phyloP scores from a whole-genome alignment of 345 rosid genomes.

The Cochlearia excelsa region DNA sequence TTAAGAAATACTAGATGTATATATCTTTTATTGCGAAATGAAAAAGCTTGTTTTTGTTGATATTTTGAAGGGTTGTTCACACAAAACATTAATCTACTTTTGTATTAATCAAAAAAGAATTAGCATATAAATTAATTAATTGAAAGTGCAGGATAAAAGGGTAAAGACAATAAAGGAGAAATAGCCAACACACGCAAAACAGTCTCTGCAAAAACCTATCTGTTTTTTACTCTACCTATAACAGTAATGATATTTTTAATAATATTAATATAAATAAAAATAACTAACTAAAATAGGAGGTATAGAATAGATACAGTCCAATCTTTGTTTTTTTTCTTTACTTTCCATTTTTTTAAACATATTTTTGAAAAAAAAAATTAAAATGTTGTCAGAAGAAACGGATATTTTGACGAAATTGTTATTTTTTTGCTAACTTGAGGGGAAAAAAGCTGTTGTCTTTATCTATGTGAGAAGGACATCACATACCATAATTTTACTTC shows the following conservation, averaged over 20 bases:
- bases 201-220: conserved; percentile 35
- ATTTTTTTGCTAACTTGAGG: conserved; percentile 23
- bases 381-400: conserved; percentile 35
- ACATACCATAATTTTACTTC: conserved; percentile 25
- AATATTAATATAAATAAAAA: background rate
- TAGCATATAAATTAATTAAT: conserved; percentile 2
- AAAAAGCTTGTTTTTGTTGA: too few species aligned
- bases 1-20: too few species aligned
- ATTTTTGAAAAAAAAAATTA: background rate
- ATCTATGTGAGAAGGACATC: conserved; percentile 31
- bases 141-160: conserved; percentile 18
- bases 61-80: too few species aligned
- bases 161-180: conserved; percentile 35
- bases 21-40: too few species aligned
- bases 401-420: conserved; percentile 29
- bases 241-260: conserved; percentile 23
- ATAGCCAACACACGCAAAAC: conserved; percentile 36
- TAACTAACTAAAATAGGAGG: conserved; percentile 22
- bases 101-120: background rate
- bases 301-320: conserved; percentile 28
- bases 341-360: background rate
- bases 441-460: conserved; percentile 26
- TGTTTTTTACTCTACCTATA: conserved; percentile 31
- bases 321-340: conserved; percentile 31
- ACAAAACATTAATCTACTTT: too few species aligned